Conservation (phyloP, 2,329 filamentous ascomycete species). For the Plenodomus tracheiphilus region DNA sequence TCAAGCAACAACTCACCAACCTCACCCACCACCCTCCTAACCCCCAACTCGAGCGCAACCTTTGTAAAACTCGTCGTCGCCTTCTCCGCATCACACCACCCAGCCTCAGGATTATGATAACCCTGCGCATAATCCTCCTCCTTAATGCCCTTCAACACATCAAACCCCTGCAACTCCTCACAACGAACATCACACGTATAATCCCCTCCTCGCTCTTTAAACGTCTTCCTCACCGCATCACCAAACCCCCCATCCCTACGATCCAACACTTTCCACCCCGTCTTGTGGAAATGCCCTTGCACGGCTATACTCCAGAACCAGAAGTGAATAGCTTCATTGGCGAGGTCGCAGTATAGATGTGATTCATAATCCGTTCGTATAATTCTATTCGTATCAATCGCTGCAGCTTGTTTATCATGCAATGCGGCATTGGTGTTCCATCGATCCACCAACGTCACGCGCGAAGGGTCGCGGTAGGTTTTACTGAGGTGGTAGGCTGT, state of each 20-base stretch:
- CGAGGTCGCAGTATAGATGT: constrained; percentile 58
- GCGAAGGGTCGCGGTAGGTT: constrained; percentile 50
- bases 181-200: constrained; percentile 44
- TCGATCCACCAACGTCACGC: constrained; percentile 36
- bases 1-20: constrained; percentile 50
- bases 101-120: constrained; percentile 56
- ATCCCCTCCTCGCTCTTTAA: constrained; percentile 48
- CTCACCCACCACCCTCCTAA: constrained; percentile 51
- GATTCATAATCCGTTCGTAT: constrained; percentile 63
- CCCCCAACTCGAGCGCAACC: constrained; percentile 50
- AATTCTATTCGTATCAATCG: constrained; percentile 65
- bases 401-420: constrained; percentile 57
- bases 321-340: constrained; percentile 45
- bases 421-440: constrained; percentile 32
- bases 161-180: constrained; percentile 50
- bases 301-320: constrained; percentile 45
- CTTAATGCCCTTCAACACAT: constrained; percentile 37
- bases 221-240: constrained; percentile 58
- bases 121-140: constrained; percentile 34
- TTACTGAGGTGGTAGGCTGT: constrained; percentile 66
- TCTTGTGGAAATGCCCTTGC: constrained; percentile 57
- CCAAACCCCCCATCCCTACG: constrained; percentile 52
- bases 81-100: constrained; percentile 57
- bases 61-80: constrained; percentile 52
- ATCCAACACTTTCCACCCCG: constrained; percentile 62